Percentiles rank a stretch among this genome's conserved stretches.
These are phyloP conservation scores for Trametes coccinea DNA, from an alignment of 768 basidiomycete species.

Conservation along the genomic window DNA sequence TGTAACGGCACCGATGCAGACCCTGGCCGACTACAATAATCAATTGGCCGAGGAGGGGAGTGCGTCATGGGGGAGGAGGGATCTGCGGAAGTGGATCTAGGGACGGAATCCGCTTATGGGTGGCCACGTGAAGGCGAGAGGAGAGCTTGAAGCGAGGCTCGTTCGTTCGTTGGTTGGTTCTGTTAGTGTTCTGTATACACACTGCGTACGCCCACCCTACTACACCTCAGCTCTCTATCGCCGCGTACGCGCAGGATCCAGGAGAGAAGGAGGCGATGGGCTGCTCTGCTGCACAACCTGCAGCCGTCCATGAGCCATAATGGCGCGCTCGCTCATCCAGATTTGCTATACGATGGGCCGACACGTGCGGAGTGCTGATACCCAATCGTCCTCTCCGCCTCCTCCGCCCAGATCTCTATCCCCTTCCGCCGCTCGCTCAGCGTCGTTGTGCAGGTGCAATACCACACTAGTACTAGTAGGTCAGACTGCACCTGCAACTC, in stretches of 20 bases:
- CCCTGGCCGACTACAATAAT: not conserved
- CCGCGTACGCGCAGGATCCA: no score
- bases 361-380: constrained; percentile 18
- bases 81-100: constrained; percentile 4
- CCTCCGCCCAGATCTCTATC: constrained; percentile 10
- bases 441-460: no score
- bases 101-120: not conserved
- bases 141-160: no score
- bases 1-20: not conserved
- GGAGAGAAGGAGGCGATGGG: not conserved
- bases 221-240: no score
- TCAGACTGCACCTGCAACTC: no score
- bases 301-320: not conserved
- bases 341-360: not conserved
- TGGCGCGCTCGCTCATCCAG: not conserved
- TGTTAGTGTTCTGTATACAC: no score
- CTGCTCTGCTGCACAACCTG: constrained; percentile 2
- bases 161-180: no score
- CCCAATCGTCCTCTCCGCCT: constrained; percentile 11
- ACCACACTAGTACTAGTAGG: no score
- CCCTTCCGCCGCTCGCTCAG: not conserved
- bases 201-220: no score
- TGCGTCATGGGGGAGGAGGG: not conserved
- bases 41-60: no score
- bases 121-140: not conserved